Evolutionary conservation across 2,329 filamentous ascomycete genomes (phyloP).

Genomic region (Tothia fuscella): DNA sequence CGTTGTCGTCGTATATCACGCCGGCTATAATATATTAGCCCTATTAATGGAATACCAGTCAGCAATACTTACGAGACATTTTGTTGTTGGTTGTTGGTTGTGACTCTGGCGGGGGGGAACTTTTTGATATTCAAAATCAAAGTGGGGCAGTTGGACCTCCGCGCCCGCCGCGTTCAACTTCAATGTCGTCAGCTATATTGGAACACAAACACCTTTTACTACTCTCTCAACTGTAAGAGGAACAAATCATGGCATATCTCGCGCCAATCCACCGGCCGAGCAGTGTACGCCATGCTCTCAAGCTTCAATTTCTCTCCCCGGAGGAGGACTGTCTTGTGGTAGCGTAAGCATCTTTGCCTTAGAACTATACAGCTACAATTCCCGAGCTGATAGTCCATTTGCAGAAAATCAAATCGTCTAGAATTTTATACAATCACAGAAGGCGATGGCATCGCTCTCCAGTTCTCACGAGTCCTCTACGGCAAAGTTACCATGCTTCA

Average conservation of each 20-base stretch:
- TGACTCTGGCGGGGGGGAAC: too few species aligned
- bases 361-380: neutral
- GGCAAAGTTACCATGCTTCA: constrained; percentile 80
- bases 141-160: neutral
- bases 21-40: too few species aligned
- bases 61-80: constrained; percentile 14
- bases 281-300: constrained; percentile 80
- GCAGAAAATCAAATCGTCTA: constrained; percentile 66
- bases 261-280: constrained; percentile 87
- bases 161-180: neutral
- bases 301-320: constrained; percentile 59
- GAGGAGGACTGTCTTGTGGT: constrained; percentile 75
- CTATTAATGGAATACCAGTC: too few species aligned
- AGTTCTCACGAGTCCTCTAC: constrained; percentile 62
- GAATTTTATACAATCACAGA: constrained; percentile 62
- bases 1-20: too few species aligned
- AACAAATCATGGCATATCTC: constrained; percentile 71
- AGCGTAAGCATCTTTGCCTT: constrained; percentile 49
- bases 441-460: constrained; percentile 51
- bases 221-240: neutral
- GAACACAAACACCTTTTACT: neutral
- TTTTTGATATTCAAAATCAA: neutral
- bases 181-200: constrained; percentile 4
- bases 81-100: constrained; percentile 10
- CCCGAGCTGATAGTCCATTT: constrained; percentile 4